These are phyloP conservation scores for Pythium volutum DNA, from an alignment of 352 stramenopile species.

Conservation along the genomic window DNA sequence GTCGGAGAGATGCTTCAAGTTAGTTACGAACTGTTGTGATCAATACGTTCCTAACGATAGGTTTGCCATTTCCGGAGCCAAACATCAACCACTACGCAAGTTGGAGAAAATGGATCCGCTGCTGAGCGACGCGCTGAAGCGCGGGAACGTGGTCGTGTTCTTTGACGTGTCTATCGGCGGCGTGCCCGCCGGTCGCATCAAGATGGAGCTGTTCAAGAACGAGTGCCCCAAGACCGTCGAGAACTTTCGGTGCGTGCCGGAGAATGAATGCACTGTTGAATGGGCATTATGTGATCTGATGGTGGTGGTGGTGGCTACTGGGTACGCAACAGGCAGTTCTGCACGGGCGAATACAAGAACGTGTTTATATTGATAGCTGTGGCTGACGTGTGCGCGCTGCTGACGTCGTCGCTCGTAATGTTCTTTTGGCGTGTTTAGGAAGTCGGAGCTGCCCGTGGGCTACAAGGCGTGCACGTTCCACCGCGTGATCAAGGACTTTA, in stretches of 20 bases:
- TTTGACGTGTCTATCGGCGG: constrained; percentile 96
- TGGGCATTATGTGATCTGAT: no score
- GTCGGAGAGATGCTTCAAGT: not conserved
- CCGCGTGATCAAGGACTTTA: constrained; percentile 99
- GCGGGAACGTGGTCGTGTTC: constrained; percentile 95
- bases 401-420: not conserved
- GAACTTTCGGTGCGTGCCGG: constrained; percentile 95
- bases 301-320: constrained; percentile 9
- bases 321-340: constrained; percentile 89
- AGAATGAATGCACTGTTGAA: no score
- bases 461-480: constrained; percentile 99
- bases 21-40: not conserved
- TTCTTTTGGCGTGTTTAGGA: constrained; percentile 2
- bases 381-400: constrained; percentile 2
- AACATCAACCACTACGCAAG: constrained; percentile 7
- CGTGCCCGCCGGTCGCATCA: constrained; percentile 86
- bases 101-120: constrained; percentile 77
- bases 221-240: constrained; percentile 96
- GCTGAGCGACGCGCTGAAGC: constrained; percentile 89
- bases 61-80: not conserved
- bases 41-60: not conserved
- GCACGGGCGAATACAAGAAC: constrained; percentile 96
- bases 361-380: not conserved
- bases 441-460: constrained; percentile 84
- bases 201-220: constrained; percentile 97